Conservation (phyloP, 441 rosid species). For the Manihot esculenta region DNA sequence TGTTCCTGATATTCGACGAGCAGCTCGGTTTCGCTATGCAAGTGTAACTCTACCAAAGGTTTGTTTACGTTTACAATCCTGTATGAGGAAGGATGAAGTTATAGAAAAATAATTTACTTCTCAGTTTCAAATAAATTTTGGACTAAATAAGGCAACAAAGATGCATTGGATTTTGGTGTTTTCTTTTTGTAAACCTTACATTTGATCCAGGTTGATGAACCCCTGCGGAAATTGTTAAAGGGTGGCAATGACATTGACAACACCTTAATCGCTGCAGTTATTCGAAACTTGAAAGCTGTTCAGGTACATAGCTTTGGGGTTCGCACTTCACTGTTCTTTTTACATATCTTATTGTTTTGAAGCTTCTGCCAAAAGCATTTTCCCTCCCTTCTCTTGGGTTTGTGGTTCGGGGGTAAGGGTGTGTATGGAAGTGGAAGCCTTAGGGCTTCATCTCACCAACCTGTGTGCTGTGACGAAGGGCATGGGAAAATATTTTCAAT, state of each 20-base stretch:
- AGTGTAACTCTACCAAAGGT: constrained; percentile 82
- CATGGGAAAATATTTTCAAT: background rate
- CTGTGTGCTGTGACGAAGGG: background rate
- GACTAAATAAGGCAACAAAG: constrained; percentile 5
- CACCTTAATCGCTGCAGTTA: constrained; percentile 61
- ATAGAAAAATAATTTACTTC: background rate
- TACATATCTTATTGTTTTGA: constrained; percentile 11
- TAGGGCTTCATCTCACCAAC: constrained; percentile 13
- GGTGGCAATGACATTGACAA: constrained; percentile 76
- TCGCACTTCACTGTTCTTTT: constrained; percentile 16
- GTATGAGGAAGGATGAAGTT: background rate
- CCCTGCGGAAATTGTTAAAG: constrained; percentile 57
- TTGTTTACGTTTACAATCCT: constrained; percentile 31
- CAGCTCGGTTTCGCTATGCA: constrained; percentile 84
- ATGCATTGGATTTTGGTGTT: constrained; percentile 13
- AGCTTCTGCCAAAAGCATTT: background rate
- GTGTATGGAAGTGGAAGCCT: background rate
- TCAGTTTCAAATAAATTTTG: constrained; percentile 14
- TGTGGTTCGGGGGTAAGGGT: background rate
- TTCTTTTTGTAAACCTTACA: constrained; percentile 20
- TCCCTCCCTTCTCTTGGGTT: background rate
- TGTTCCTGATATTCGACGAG: constrained; percentile 89
- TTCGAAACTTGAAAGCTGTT: constrained; percentile 76
- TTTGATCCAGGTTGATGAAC: constrained; percentile 58
- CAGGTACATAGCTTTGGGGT: constrained; percentile 47